Conservation (phyloP, 1,284 basidiomycete species). For the Trametes versicolor region DNA sequence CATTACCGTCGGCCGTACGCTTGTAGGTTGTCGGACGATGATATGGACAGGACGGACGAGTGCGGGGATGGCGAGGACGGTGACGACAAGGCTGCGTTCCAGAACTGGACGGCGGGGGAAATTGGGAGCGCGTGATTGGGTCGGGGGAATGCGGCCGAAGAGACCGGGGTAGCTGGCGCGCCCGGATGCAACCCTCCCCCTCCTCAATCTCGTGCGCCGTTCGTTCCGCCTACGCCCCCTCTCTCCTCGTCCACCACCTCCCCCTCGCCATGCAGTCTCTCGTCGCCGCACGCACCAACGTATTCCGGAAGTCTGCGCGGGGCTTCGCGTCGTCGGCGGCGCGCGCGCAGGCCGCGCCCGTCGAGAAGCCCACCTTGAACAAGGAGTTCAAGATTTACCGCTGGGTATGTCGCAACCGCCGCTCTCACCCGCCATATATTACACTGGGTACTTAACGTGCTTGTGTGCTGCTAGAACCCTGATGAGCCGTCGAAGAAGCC, state of each 20-base stretch:
- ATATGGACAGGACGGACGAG: background rate
- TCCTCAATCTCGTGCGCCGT: conserved; percentile 33
- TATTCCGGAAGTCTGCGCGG: conserved; percentile 36
- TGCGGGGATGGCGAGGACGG: conserved; percentile 3
- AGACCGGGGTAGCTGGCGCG: conserved; percentile 32
- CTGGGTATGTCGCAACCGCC: conserved; percentile 66
- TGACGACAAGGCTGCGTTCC: conserved; percentile 12
- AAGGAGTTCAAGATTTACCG: conserved; percentile 98
- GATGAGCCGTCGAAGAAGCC: conserved; percentile 96
- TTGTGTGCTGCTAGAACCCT: conserved; percentile 74
- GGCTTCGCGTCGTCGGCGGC: conserved; percentile 49
- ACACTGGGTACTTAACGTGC: background rate
- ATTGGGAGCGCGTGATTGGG: conserved; percentile 36
- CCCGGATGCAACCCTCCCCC: conserved; percentile 23
- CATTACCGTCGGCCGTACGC: too few species aligned
- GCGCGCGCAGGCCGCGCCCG: conserved; percentile 50
- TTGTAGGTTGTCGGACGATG: background rate
- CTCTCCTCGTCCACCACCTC: conserved; percentile 24
- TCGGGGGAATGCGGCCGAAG: conserved; percentile 38
- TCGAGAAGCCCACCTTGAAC: conserved; percentile 52
- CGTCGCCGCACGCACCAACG: conserved; percentile 34
- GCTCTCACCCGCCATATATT: background rate
- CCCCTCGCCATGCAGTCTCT: conserved; percentile 42
- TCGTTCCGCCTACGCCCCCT: conserved; percentile 23
- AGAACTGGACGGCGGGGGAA: conserved; percentile 25